Evolutionary conservation across 202 grass and related monocot genomes (phyloP), one percentile per base, ranked within the genome.

Genomic region (Setaria viridis): DNA sequence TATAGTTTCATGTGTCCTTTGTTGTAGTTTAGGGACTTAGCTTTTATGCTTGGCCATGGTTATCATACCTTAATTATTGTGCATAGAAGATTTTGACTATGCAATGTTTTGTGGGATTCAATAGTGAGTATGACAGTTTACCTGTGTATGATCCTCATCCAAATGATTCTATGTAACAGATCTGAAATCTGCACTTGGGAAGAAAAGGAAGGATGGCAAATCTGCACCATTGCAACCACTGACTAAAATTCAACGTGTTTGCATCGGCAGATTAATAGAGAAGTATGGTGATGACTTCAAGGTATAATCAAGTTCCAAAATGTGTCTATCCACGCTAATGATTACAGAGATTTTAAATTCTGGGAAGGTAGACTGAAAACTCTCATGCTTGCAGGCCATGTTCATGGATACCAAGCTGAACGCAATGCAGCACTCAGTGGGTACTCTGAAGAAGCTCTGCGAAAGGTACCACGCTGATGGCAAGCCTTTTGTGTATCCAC

Each of bases 351-450:
- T 66, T 19, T 53, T 62, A 2, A 25, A 41, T 63, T 80, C 11
- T 55, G 37, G 62, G 20, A 90, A 37, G 37, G 14, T 62, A 10
- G 20, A 79, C 70, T 85, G 11, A 85, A 77, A 55, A 25, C 7
- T 11, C 20, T n/a, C 9, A 1, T 81, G 75, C 70, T 86, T 94
- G 64, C 79, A 99, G 93, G 97, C 93, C 42, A 99, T 99, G 97
- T 94, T 93, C 84, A 96, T 91, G 97, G 93, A 99, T 86, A 96
- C 80, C 35, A 94, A 92, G 74, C 80, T 99, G 76, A 99, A 99
- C 13, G 12, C 85, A 0, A 99, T 99, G 97, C 97, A 99, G 41
- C 97, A 99, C 69, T 93, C 93, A 1, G 69, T 91, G 17, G 93
- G 71, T 55, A 88, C 88, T 30, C 70, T 99, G 82, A 96, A 92